phyloP scores from a whole-genome alignment of 352 stramenopile genomes.

The Phytophthora uliginosa region DNA sequence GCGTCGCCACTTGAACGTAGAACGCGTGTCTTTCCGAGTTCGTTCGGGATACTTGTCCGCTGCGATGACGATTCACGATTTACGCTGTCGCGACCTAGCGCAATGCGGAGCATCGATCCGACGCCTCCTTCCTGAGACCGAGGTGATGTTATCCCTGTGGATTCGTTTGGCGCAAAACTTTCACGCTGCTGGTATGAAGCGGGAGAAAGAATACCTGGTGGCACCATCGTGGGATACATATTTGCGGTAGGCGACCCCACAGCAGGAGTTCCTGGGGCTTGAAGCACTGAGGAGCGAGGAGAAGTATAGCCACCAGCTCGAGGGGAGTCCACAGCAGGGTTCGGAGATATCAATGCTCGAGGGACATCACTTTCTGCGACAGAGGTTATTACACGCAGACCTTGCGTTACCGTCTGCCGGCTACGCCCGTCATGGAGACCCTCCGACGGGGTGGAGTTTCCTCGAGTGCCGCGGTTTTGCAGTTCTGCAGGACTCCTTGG shows the following conservation, averaged over 20 bases:
- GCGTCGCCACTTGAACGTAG: constrained; percentile 38
- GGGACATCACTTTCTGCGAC: constrained; percentile 86
- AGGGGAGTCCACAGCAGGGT: constrained; percentile 88
- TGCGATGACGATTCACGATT: constrained; percentile 62
- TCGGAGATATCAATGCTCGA: constrained; percentile 84
- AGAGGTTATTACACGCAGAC: constrained; percentile 85
- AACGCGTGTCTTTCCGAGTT: constrained; percentile 50
- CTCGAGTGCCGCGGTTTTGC: constrained; percentile 76
- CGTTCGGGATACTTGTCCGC: constrained; percentile 33
- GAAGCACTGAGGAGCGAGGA: constrained; percentile 76
- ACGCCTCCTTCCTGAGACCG: constrained; percentile 48
- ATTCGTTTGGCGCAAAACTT: constrained; percentile 55
- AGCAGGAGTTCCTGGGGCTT: constrained; percentile 76
- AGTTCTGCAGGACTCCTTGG: constrained; percentile 84
- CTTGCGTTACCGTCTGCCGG: constrained; percentile 62
- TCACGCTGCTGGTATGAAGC: constrained; percentile 88
- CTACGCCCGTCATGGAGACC: constrained; percentile 35
- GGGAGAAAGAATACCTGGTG: constrained; percentile 67
- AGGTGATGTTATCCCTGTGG: constrained; percentile 19
- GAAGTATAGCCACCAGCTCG: constrained; percentile 82
- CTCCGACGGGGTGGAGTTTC: constrained; percentile 32
- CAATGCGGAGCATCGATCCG: constrained; percentile 79
- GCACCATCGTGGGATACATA: constrained; percentile 62
- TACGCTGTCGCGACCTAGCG: constrained; percentile 77
- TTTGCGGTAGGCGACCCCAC: constrained; percentile 56